Base-by-base conservation (phyloP, 1,284 basidiomycete genomes). In the Apiotrichum porosum region DNA sequence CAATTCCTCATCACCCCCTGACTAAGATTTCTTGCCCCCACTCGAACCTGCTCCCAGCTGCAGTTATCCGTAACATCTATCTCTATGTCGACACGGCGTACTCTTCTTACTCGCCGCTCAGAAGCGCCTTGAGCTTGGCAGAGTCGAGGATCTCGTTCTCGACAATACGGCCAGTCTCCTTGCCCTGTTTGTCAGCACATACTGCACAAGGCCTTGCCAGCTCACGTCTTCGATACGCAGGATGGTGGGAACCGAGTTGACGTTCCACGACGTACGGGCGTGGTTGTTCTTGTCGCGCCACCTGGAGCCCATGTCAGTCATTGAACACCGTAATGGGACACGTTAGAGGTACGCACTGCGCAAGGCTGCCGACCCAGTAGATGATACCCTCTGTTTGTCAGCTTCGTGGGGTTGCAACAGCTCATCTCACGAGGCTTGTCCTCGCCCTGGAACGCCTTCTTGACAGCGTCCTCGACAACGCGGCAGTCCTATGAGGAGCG, bases 301-400 rank as follows among this genome's bases (percentile, higher is more conserved):
- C 62, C 86, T 88, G 46, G 30, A 24, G 18, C 32, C 44, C 18
- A 49, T 3, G 6, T 4, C 18, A 32, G 23, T 41, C n/a, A n/a
- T n/a, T n/a, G n/a, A n/a, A n/a, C n/a, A n/a, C n/a, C n/a, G n/a
- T n/a, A n/a, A n/a, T n/a, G n/a, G n/a, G n/a, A n/a, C n/a, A n/a
- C n/a, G n/a, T n/a, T n/a, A n/a, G n/a, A n/a, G n/a, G n/a, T n/a
- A 78, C 83, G 69, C 62, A 88, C 87, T 83, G 80, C 46, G 77
- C 49, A 56, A 71, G 77, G 57, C 83, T 78, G 8, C 88, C 88
- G 45, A 88, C 85, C 66, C 85, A 88, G 44, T 86, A 77, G 42
- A 91, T 77, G 38, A 83, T 69, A 10, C 78, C 85, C 23, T 78
- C 69, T 71, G 56, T 30, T 12, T 22, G 36, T 51, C 30, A 51